phyloP scores from a whole-genome alignment of 192 early-diverging fungal species.

The Entophlyctis helioformis region DNA sequence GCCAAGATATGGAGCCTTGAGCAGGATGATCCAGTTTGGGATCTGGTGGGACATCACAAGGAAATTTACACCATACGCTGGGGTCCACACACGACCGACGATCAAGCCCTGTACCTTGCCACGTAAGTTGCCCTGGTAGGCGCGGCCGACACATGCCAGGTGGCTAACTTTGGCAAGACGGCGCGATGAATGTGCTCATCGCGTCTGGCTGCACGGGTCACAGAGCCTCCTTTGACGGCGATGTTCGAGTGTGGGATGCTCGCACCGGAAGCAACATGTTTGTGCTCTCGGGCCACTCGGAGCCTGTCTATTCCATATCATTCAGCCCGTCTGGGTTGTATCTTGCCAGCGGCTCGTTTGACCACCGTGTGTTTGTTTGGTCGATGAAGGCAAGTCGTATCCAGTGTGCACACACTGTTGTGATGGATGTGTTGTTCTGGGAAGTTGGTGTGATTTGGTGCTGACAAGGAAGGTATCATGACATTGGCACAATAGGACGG shows the following conservation, averaged over 20 bases:
- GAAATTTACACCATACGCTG: slow-evolving; percentile 74
- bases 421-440: too few species aligned
- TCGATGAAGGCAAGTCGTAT: slow-evolving; percentile 7
- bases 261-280: neutral
- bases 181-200: neutral
- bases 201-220: neutral
- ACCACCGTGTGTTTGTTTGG: slow-evolving; percentile 9
- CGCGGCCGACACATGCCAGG: neutral
- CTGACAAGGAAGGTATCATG: too few species aligned
- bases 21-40: slow-evolving; percentile 34
- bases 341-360: slow-evolving; percentile 12
- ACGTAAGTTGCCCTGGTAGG: slow-evolving; percentile 7
- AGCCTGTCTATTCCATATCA: slow-evolving; percentile 10
- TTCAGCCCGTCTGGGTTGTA: slow-evolving; percentile 5
- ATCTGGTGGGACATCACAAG: slow-evolving; percentile 52
- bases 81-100: slow-evolving; percentile 50
- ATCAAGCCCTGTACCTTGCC: slow-evolving; percentile 30
- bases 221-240: slow-evolving; percentile 65
- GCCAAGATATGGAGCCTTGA: slow-evolving; percentile 65
- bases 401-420: too few species aligned
- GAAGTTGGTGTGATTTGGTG: too few species aligned
- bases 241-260: slow-evolving; percentile 77
- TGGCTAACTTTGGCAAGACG: too few species aligned
- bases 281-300: slow-evolving; percentile 3
- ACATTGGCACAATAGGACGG: too few species aligned